These are phyloP conservation scores for Ocimum tenuiflorum DNA, from an alignment of 257 asterid species.

Conservation along the genomic window DNA sequence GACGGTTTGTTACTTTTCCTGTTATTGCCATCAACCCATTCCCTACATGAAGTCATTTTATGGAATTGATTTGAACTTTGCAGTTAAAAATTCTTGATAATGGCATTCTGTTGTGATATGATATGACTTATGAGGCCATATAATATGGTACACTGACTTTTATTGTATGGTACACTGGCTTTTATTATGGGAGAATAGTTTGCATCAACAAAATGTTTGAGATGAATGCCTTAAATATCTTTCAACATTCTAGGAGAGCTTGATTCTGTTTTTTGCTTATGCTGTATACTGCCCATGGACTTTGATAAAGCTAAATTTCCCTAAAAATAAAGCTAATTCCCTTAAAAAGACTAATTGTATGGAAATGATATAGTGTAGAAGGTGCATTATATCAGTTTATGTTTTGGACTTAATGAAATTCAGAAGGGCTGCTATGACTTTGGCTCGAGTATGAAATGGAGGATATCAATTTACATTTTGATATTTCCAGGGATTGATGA, in stretches of 20 bases:
- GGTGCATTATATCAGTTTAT: neutral
- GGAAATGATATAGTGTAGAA: neutral
- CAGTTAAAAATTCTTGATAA: neutral
- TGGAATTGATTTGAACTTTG: neutral
- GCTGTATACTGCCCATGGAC: neutral
- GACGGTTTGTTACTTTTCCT: conserved; percentile 59
- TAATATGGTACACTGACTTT: neutral
- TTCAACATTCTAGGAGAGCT: neutral
- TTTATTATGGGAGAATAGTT: neutral
- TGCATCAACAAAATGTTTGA: neutral
- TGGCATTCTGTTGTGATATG: neutral
- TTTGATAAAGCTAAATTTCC: neutral
- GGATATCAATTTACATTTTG: neutral
- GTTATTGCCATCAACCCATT: conserved; percentile 10
- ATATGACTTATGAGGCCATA: neutral
- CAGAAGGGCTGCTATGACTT: no score
- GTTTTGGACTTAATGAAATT: neutral
- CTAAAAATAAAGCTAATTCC: no score
- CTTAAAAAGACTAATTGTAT: neutral
- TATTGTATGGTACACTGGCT: neutral
- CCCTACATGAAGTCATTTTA: neutral
- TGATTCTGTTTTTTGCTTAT: neutral
- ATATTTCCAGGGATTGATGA: neutral
- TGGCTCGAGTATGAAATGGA: no score
- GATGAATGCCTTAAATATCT: no score